Evolutionary conservation across 345 rosid genomes (phyloP), one percentile per base, ranked within the genome.

Genomic region (Theobroma cacao): DNA sequence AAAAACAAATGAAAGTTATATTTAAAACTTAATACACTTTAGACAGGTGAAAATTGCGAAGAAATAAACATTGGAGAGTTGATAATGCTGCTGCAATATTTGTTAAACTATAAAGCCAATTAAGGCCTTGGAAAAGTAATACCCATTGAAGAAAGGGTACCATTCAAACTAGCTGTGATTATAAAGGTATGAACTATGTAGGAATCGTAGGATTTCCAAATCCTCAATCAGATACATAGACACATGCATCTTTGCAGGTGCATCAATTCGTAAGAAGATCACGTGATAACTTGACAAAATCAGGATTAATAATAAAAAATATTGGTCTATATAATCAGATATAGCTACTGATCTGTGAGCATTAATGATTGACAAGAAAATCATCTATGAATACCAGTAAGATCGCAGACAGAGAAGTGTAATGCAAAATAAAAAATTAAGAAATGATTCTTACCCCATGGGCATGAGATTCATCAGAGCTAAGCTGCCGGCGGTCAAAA

Each of bases 401-500:
- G 22, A 15, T 6, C 17, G 67, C n/a, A 31, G n/a, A 17, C 38
- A 15, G 18, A 13, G 41, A 60, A 15, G 1, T 3, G 2, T 22
- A 30, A 70, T 68, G 4, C 6, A 17, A 70, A 71, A 1, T 26
- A 41, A 41, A 26, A 59, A 63, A 11, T 36, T 8, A 81, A 48
- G 55, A 75, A 10, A 41, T 55, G 9, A 64, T 80, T 75, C 86
- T 91, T 81, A 91, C 95, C 85, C 88, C 86, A 18, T 75, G 79
- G 56, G 83, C 64, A 83, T 73, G 82, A 71, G 88, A 79, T 77
- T 92, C 98, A 84, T 95, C 98, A 7, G 97, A 91, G 79, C 93
- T 88, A 67, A 96, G 97, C 82, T 92, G 97, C 59, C 98, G 88
- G 12, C 99, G 97, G 80, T 91, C 95, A 88, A 77, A 92, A 89